A percentile compares a stretch with the other conserved stretches of the same genome.
Conservation (phyloP, 306 rosid genomes). For the Casuarina equisetifolia region DNA sequence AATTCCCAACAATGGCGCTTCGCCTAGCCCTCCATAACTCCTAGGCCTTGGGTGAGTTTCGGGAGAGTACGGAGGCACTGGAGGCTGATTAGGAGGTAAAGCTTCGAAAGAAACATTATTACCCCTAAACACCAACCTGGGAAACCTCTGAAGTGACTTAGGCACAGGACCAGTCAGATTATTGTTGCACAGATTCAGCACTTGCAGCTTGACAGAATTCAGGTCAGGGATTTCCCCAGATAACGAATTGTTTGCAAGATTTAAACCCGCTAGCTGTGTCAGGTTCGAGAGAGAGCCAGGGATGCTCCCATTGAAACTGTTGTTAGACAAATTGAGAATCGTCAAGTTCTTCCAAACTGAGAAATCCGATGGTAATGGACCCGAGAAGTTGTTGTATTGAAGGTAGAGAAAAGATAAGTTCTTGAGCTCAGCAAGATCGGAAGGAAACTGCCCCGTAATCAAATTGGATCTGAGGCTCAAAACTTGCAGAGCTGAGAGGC, state of each 20-base stretch:
- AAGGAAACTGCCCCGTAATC: slow-evolving; percentile 62
- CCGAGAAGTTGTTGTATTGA: slow-evolving; percentile 74
- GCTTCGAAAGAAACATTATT: slow-evolving; percentile 51
- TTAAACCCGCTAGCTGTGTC: slow-evolving; percentile 51
- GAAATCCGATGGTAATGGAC: slow-evolving; percentile 65
- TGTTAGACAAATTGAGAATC: slow-evolving; percentile 57
- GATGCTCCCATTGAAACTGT: slow-evolving; percentile 59
- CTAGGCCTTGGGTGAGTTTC: slow-evolving; percentile 29
- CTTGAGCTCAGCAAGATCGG: slow-evolving; percentile 54
- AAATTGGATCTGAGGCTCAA: slow-evolving; percentile 81
- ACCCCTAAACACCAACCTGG: slow-evolving; percentile 56
- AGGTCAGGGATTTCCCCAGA: slow-evolving; percentile 70
- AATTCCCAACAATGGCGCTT: slow-evolving; percentile 54
- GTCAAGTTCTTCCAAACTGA: slow-evolving; percentile 75
- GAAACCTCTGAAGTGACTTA: slow-evolving; percentile 59
- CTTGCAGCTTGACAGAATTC: slow-evolving; percentile 37
- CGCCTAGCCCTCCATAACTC: slow-evolving; percentile 49
- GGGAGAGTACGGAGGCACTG: slow-evolving; percentile 39
- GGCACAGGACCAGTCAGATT: slow-evolving; percentile 61
- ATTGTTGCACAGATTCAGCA: slow-evolving; percentile 55
- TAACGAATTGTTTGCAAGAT: slow-evolving; percentile 70
- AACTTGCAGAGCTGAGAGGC: slow-evolving; percentile 53
- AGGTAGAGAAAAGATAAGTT: slow-evolving; percentile 72
- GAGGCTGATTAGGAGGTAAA: slow-evolving; percentile 33
- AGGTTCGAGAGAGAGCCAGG: slow-evolving; percentile 63